Evolutionary conservation across 371 early-diverging fungal genomes (phyloP), one percentile per base, ranked within the genome.

Genomic region (Batkoa obscura): DNA sequence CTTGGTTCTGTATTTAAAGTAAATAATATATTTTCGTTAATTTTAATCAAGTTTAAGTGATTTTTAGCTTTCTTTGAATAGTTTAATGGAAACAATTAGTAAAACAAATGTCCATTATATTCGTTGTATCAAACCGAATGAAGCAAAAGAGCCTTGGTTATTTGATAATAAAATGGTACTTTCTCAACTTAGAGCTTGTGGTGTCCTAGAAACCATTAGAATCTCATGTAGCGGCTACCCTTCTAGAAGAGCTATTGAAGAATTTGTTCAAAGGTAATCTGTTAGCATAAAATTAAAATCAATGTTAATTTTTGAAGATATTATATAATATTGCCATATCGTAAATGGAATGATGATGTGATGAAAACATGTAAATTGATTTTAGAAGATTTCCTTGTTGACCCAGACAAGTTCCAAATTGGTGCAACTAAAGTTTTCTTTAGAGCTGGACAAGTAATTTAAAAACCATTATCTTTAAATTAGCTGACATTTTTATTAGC

Each of bases 191-290:
- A 82, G 93, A 55, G 99, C 99, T 39, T 99, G 99, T 73, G 99
- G 99, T 79, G 98, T 99, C 13, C 66, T 99, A 32, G 99, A 99
- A 70, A 99, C 99, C 0, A 98, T 99, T 64, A 83, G 95, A 42
- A 99, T 99, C 66, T 87, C 88, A 66, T 89, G 96, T 65, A 92
- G 92, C 13, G 99, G 99, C 35, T 99, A 96, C 69, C 99, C 99
- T 23, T 80, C 87, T 3, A 78, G 97, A 55, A 82, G 90, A 75
- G 70, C 80, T 3, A 93, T 87, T 69, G 74, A 75, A 43, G 98
- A 98, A 59, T 99, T 99, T 66, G 84, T 83, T 49, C 83, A 87
- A 55, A 83, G 94, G 50, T 67, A 58, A 45, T 36, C 41, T 30
- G 39, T 23, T 45, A n/a, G 8, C 42, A 17, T 32, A 23, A 35